Conservation (phyloP, 2,329 filamentous ascomycete species). For the Penicillium polonicum region DNA sequence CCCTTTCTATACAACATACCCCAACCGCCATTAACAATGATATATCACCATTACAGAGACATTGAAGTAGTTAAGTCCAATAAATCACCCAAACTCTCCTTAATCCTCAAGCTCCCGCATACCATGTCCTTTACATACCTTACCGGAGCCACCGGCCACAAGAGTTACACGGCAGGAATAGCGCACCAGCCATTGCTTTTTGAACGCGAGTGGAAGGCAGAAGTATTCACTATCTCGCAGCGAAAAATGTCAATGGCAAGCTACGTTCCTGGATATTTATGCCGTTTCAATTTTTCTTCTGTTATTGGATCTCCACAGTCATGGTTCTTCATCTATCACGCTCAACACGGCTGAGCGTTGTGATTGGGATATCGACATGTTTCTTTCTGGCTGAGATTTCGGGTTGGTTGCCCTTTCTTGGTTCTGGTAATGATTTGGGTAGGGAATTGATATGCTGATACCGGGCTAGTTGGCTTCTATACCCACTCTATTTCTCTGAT, state of each 20-base stretch:
- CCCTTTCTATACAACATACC: background rate
- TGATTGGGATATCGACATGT: conserved; percentile 33
- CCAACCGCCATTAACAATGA: background rate
- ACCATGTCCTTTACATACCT: conserved; percentile 12
- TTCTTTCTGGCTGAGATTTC: conserved; percentile 37
- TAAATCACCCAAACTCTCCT: background rate
- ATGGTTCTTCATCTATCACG: conserved; percentile 32
- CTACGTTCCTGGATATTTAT: background rate
- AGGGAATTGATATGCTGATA: conserved; percentile 3
- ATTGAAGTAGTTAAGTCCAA: too few relatives aligned
- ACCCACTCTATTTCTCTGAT: conserved; percentile 70
- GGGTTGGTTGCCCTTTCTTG: conserved; percentile 15
- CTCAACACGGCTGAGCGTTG: conserved; percentile 30
- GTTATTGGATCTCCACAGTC: background rate
- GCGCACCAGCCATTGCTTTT: conserved; percentile 8
- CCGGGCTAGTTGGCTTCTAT: conserved; percentile 60
- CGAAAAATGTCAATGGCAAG: background rate
- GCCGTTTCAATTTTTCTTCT: background rate
- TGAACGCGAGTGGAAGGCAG: conserved; percentile 1
- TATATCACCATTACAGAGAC: background rate
- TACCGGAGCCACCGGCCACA: background rate
- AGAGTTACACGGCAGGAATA: conserved; percentile 15
- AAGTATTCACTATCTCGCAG: background rate
- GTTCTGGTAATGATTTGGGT: background rate
- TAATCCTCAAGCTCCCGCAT: background rate